Percentiles rank a stretch among this genome's conserved stretches.
phyloP scores from a whole-genome alignment of 768 basidiomycete species.

The Lactarius sanguifluus region DNA sequence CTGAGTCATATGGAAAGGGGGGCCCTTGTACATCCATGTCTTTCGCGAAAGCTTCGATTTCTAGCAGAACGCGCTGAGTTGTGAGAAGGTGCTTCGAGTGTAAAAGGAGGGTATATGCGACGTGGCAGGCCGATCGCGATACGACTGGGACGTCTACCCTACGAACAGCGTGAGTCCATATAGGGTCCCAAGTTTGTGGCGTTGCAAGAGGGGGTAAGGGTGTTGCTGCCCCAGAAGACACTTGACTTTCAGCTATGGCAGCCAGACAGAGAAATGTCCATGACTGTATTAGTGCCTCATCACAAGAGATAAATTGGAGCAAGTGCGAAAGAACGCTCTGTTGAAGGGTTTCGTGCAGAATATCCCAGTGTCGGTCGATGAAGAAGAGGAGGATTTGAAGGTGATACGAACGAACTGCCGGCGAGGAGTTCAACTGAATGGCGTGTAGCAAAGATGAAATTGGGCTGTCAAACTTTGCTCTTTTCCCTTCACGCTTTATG shows the following conservation, averaged over 20 bases:
- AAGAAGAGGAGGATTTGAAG: constrained; percentile 85
- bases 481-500: constrained; percentile 45
- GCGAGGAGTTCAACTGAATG: constrained; percentile 41
- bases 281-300: constrained; percentile 67
- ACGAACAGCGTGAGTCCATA: constrained; percentile 84
- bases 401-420: constrained; percentile 46
- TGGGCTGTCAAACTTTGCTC: constrained; percentile 57
- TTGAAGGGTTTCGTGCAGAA: constrained; percentile 59
- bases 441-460: constrained; percentile 53
- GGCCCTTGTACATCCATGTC: constrained; percentile 93
- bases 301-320: constrained; percentile 58
- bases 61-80: constrained; percentile 57
- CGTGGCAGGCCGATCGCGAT: constrained; percentile 79
- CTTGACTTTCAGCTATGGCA: constrained; percentile 50
- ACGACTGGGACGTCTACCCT: constrained; percentile 64
- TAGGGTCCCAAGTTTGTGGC: constrained; percentile 56
- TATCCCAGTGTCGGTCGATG: constrained; percentile 72
- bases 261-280: constrained; percentile 86
- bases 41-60: constrained; percentile 76
- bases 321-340: constrained; percentile 55
- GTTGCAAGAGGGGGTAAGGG: constrained; percentile 13
- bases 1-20: constrained; percentile 81
- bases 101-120: constrained; percentile 55
- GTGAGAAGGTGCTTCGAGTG: constrained; percentile 47
- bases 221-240: constrained; percentile 18